Evolutionary conservation across 768 basidiomycete species (phyloP).

Genomic region (Mycena galopus): DNA sequence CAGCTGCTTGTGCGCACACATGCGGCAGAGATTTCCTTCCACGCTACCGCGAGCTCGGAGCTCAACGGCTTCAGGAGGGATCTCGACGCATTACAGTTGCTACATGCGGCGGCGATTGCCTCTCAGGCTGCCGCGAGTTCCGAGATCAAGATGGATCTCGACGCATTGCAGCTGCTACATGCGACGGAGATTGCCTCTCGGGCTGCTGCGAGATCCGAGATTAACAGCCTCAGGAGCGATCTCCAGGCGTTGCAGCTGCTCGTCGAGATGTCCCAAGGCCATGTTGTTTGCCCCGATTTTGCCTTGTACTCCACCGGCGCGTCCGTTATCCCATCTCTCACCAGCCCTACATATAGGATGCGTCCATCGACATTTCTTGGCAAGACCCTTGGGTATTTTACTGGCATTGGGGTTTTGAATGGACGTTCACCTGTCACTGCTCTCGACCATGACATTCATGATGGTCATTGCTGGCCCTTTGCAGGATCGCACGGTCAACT

Average conservation of each 20-base stretch:
- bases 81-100: conserved; percentile 63
- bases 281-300: conserved; percentile 82
- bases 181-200: conserved; percentile 64
- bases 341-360: too few species aligned
- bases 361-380: too few species aligned
- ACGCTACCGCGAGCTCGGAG: conserved; percentile 52
- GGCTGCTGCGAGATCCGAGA: conserved; percentile 57
- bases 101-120: conserved; percentile 54
- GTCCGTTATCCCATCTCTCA: conserved; percentile 39
- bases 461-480: conserved; percentile 96
- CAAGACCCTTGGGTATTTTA: conserved; percentile 59
- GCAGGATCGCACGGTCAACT: conserved; percentile 81
- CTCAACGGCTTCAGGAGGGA: conserved; percentile 54
- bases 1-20: conserved; percentile 51
- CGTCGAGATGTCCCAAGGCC: too few species aligned
- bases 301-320: conserved; percentile 89
- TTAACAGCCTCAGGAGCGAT: conserved; percentile 67
- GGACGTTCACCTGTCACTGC: conserved; percentile 74
- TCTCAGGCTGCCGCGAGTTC: conserved; percentile 58
- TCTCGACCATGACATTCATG: conserved; percentile 70
- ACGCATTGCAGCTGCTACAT: conserved; percentile 61
- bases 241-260: conserved; percentile 63
- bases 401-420: conserved; percentile 69
- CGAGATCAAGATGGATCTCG: conserved; percentile 66
- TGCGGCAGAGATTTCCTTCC: background rate